phyloP scores from a whole-genome alignment of 169 alveolate genomes.

The Cryptosporidium meleagridis region DNA sequence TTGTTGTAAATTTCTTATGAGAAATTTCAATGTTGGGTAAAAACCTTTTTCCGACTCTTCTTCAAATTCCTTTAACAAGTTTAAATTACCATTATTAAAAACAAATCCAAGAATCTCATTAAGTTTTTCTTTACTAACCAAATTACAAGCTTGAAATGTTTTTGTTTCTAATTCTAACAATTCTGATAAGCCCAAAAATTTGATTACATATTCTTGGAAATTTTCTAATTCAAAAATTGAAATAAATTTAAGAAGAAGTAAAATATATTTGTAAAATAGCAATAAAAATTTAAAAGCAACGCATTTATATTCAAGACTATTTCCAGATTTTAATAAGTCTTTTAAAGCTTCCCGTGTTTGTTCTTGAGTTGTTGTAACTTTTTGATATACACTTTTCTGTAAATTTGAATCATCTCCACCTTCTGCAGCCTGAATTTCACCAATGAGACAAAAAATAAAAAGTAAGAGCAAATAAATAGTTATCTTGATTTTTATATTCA shows the following conservation, averaged over 20 bases:
- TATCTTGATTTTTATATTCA: not conserved
- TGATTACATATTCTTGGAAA: not conserved
- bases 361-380: too few relatives aligned
- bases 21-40: too few relatives aligned
- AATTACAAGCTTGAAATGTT: not conserved
- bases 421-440: not conserved
- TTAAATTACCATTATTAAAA: not conserved
- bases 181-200: not conserved
- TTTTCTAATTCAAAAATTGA: not conserved
- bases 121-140: not conserved
- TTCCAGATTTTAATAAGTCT: not conserved
- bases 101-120: not conserved
- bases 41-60: not conserved
- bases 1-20: rapidly evolving
- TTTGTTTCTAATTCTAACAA: not conserved
- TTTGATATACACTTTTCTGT: too few relatives aligned
- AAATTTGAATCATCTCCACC: not conserved
- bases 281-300: not conserved
- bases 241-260: not conserved
- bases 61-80: not conserved
- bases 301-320: not conserved
- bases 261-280: not conserved
- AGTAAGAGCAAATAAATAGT: too few relatives aligned
- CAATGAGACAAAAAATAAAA: too few relatives aligned
- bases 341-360: not conserved